Conservation (phyloP, 2,329 filamentous ascomycete genomes). For the Capronia americana region DNA sequence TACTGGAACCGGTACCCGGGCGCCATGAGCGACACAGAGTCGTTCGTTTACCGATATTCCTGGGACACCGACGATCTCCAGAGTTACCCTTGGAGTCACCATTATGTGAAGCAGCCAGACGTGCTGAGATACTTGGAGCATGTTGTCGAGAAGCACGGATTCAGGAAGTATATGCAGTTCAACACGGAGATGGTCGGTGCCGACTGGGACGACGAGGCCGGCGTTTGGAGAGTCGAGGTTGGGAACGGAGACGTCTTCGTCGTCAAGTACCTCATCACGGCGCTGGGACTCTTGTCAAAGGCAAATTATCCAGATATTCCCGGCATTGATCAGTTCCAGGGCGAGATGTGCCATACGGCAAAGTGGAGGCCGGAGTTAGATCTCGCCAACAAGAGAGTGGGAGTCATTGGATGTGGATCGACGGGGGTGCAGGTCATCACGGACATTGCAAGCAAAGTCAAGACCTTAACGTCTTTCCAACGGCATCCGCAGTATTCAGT, state of each 20-base stretch:
- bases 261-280: constrained; percentile 49
- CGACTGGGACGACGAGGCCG: constrained; percentile 46
- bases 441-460: constrained; percentile 42
- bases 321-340: constrained; percentile 48
- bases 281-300: constrained; percentile 49
- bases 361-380: constrained; percentile 48
- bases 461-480: constrained; percentile 45
- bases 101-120: constrained; percentile 43
- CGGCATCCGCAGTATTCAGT: constrained; percentile 42
- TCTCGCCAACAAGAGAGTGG: constrained; percentile 50
- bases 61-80: constrained; percentile 43
- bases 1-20: constrained; percentile 50
- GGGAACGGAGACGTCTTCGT: constrained; percentile 47
- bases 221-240: constrained; percentile 54
- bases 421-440: constrained; percentile 63
- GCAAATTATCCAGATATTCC: constrained; percentile 48
- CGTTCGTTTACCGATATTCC: constrained; percentile 46
- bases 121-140: constrained; percentile 57
- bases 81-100: constrained; percentile 33
- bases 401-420: constrained; percentile 68
- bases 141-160: constrained; percentile 52
- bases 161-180: constrained; percentile 56
- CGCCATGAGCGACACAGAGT: constrained; percentile 43
- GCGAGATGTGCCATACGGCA: constrained; percentile 49
- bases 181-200: constrained; percentile 52